Percentiles rank a stretch among this genome's conserved stretches.
These are phyloP conservation scores for Pseudogymnoascus pannorum DNA, from an alignment of 2,329 filamentous ascomycete species.

Conservation along the genomic window DNA sequence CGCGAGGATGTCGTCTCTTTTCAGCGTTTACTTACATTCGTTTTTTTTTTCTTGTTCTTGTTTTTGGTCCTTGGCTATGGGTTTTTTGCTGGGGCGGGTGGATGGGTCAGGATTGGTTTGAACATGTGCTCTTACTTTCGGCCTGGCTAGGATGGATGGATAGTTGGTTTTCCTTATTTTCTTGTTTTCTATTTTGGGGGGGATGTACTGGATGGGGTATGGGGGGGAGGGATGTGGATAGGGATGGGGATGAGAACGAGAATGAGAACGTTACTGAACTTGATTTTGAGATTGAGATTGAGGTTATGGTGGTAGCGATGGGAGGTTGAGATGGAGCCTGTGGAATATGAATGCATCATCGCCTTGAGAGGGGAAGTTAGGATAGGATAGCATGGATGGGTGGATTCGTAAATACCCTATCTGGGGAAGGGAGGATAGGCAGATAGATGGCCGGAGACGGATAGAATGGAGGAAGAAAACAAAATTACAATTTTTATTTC, in stretches of 20 bases:
- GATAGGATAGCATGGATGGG: background rate
- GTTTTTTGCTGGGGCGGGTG: too few species aligned
- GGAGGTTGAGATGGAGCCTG: background rate
- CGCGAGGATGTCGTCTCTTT: background rate
- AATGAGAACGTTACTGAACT: background rate
- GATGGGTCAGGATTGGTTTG: too few species aligned
- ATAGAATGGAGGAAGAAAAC: too few species aligned
- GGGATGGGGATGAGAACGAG: background rate
- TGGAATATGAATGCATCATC: background rate
- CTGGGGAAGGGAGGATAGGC: background rate
- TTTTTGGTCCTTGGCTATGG: background rate
- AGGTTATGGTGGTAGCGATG: background rate
- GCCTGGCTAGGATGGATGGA: too few species aligned
- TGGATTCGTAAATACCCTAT: background rate
- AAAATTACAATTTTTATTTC: too few species aligned
- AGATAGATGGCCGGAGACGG: background rate
- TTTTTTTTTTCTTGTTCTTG: background rate
- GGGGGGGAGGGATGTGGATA: too few species aligned
- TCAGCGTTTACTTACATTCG: background rate
- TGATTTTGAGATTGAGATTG: too few species aligned
- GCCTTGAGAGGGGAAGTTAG: too few species aligned
- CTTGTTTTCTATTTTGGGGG: too few species aligned
- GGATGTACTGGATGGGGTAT: too few species aligned
- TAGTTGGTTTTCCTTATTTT: too few species aligned
- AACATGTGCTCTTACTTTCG: too few species aligned